Conservation (phyloP, 148 eudicot genomes). For the Selenicereus undatus region DNA sequence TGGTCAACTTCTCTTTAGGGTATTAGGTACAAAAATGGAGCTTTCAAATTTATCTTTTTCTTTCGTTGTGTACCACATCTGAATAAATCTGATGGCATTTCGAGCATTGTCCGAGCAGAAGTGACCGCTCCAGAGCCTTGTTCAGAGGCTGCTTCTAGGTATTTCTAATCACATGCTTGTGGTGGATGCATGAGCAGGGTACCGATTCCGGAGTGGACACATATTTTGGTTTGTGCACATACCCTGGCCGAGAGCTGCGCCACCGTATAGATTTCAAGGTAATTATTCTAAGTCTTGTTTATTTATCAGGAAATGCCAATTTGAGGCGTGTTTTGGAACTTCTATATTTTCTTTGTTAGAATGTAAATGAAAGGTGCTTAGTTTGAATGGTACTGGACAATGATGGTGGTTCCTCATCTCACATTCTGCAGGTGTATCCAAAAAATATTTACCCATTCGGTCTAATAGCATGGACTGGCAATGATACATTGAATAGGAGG, state of each 20-base stretch:
- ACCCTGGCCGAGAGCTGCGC: constrained; percentile 84
- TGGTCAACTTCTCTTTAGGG: not conserved
- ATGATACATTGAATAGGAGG: constrained; percentile 92
- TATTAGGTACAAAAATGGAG: not conserved
- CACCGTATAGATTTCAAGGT: constrained; percentile 98
- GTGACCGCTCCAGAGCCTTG: too few relatives aligned
- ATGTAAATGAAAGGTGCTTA: not conserved
- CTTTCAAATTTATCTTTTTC: not conserved
- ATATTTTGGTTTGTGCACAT: constrained; percentile 91
- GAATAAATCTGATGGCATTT: not conserved
- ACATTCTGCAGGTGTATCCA: constrained; percentile 67
- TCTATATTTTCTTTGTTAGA: not conserved
- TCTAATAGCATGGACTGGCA: constrained; percentile 93
- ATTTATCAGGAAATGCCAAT: not conserved
- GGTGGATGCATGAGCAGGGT: constrained; percentile 43
- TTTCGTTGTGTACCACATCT: not conserved
- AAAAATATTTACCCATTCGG: constrained; percentile 84
- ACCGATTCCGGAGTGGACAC: constrained; percentile 91
- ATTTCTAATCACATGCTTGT: not conserved
- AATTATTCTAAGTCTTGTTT: not conserved
- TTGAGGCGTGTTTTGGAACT: not conserved
- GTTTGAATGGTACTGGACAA: not conserved
- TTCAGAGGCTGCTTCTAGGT: not conserved
- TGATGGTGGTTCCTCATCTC: constrained; percentile 1
- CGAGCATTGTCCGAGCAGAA: too few relatives aligned